phyloP scores from a whole-genome alignment of 805 yeast species.

The Starmerella riodocensis region DNA sequence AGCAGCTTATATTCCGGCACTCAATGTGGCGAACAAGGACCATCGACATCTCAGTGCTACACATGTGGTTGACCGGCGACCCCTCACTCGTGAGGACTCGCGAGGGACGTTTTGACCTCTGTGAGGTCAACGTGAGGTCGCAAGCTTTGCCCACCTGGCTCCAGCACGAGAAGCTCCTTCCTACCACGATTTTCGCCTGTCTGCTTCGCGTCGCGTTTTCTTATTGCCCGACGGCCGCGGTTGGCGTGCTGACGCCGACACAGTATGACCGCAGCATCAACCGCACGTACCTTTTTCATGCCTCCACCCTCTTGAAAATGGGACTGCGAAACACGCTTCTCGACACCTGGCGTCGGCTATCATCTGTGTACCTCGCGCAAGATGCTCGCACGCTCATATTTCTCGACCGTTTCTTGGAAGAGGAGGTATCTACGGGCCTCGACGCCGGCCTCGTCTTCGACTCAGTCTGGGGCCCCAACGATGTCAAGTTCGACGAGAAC shows the following conservation, averaged over 20 bases:
- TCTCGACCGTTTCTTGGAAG: neutral
- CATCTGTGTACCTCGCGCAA: slow-evolving; percentile 15
- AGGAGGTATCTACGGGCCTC: neutral
- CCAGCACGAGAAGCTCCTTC: neutral
- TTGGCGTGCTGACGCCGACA: neutral
- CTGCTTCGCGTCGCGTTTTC: too few relatives aligned
- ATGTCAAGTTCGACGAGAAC: neutral
- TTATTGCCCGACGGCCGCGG: too few relatives aligned
- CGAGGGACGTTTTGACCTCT: too few relatives aligned
- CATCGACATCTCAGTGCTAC: neutral
- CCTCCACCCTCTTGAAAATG: slow-evolving; percentile 4
- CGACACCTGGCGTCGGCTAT: slow-evolving; percentile 11
- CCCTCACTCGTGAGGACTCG: too few relatives aligned
- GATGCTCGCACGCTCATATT: slow-evolving; percentile 16
- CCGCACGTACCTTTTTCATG: neutral
- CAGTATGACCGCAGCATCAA: neutral
- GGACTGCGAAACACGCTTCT: slow-evolving; percentile 5
- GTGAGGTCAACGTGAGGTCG: neutral
- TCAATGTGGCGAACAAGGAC: neutral
- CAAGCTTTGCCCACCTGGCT: too few relatives aligned
- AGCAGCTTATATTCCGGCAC: neutral
- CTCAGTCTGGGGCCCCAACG: slow-evolving; percentile 4
- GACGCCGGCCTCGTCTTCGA: neutral
- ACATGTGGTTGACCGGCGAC: neutral
- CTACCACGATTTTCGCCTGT: too few relatives aligned